These are phyloP conservation scores for Corylus americana DNA, from an alignment of 306 rosid genomes.

Conservation along the genomic window DNA sequence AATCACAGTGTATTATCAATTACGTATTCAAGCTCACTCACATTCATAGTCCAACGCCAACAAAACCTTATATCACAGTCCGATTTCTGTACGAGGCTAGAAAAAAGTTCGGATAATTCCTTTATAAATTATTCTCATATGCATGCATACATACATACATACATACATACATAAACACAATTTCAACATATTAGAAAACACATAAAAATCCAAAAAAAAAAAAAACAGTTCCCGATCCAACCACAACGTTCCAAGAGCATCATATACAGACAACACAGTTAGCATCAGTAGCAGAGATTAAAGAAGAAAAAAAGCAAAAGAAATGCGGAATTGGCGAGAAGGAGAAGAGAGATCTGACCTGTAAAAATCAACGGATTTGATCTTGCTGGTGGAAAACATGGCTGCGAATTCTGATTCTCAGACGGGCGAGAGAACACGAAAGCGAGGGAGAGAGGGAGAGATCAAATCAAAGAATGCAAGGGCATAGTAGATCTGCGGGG, in stretches of 20 bases:
- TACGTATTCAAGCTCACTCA: not conserved
- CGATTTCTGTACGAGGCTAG: not conserved
- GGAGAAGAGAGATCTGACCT: slow-evolving; percentile 58
- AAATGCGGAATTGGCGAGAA: slow-evolving; percentile 12
- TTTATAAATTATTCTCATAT: not conserved
- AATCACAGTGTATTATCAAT: not conserved
- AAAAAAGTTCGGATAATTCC: not conserved
- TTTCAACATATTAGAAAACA: no score
- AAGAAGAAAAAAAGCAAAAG: not conserved
- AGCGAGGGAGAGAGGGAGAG: slow-evolving; percentile 15
- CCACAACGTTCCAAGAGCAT: not conserved
- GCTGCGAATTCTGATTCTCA: slow-evolving; percentile 17
- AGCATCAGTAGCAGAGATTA: not conserved
- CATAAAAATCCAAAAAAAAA: not conserved
- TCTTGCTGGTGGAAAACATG: slow-evolving; percentile 81
- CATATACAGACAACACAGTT: not conserved
- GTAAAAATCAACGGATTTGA: slow-evolving; percentile 96
- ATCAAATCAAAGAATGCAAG: slow-evolving; percentile 34
- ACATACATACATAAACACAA: not conserved
- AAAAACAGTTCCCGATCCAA: not conserved
- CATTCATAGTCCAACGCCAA: not conserved
- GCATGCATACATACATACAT: not conserved
- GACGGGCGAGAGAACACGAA: slow-evolving; percentile 13
- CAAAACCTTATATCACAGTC: not conserved
- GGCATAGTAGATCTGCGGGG: slow-evolving; percentile 42